Evolutionary conservation across 2,329 filamentous ascomycete species (phyloP).

Genomic region (Fusarium domesticum): DNA sequence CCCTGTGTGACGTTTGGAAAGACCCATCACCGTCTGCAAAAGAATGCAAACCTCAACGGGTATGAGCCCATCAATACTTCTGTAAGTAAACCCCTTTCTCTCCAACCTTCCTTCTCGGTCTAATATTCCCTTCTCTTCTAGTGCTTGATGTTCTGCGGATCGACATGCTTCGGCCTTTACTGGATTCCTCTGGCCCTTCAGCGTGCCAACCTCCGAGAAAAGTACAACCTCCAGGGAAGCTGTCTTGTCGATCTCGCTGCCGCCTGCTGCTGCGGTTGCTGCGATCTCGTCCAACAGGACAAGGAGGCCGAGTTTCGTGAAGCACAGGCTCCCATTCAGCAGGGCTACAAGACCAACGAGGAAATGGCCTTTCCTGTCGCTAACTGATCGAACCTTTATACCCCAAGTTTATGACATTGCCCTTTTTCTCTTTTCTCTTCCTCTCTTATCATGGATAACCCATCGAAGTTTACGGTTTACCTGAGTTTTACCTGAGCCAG

Average conservation of each 20-base stretch:
- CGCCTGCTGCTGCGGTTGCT: conserved; percentile 46
- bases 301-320: conserved; percentile 45
- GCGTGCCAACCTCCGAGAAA: conserved; percentile 43
- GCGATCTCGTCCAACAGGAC: conserved; percentile 45
- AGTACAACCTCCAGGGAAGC: conserved; percentile 45
- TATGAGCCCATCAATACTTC: conserved; percentile 48
- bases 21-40: conserved; percentile 45
- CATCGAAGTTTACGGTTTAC: no score
- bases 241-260: conserved; percentile 42
- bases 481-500: no score
- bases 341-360: conserved; percentile 26
- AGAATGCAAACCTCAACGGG: conserved; percentile 39
- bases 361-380: conserved; percentile 18
- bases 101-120: no score
- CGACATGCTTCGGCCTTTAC: conserved; percentile 39
- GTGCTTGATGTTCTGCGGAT: conserved; percentile 45
- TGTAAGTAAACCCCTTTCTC: conserved; percentile 30
- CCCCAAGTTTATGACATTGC: conserved; percentile 6
- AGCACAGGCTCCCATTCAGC: conserved; percentile 9
- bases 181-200: conserved; percentile 46
- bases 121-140: conserved; percentile 7
- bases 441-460: conserved; percentile 21
- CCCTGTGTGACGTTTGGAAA: conserved; percentile 50
- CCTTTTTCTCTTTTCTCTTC: no score
- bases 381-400: conserved; percentile 3